These are phyloP conservation scores for Backusella sp. DNA, from an alignment of 192 early-diverging fungal genomes.

Conservation along the genomic window DNA sequence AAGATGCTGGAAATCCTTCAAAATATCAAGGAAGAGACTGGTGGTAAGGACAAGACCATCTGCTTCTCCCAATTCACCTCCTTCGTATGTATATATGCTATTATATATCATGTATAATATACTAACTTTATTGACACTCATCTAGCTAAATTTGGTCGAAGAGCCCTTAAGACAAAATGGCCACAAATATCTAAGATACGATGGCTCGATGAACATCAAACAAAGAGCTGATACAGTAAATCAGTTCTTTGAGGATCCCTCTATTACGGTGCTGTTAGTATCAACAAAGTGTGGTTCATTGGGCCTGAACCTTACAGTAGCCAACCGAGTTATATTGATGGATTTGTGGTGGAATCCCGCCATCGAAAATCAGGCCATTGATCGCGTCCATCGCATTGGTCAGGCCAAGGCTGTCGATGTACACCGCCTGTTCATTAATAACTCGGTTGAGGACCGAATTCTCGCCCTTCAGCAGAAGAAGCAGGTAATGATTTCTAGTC, in stretches of 20 bases:
- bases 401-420: slow-evolving; percentile 62
- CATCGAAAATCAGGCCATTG: slow-evolving; percentile 58
- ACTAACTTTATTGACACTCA: background rate
- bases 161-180: slow-evolving; percentile 29
- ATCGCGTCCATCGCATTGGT: slow-evolving; percentile 75
- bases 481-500: slow-evolving; percentile 21
- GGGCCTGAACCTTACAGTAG: slow-evolving; percentile 61
- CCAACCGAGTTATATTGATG: slow-evolving; percentile 26
- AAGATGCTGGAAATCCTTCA: slow-evolving; percentile 40
- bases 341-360: slow-evolving; percentile 44
- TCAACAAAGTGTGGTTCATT: slow-evolving; percentile 69
- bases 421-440: slow-evolving; percentile 56
- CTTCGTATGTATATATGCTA: slow-evolving; percentile 18
- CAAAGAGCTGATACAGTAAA: slow-evolving; percentile 40
- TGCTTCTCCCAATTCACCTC: slow-evolving; percentile 56
- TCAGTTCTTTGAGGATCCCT: slow-evolving; percentile 40
- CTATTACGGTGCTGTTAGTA: slow-evolving; percentile 52
- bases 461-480: slow-evolving; percentile 63
- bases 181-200: slow-evolving; percentile 38
- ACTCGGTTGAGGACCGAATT: slow-evolving; percentile 74
- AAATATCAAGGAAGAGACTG: slow-evolving; percentile 13
- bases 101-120: no score
- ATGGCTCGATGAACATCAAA: slow-evolving; percentile 44
- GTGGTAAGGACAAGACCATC: slow-evolving; percentile 47
- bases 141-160: slow-evolving; percentile 45